phyloP scores from a whole-genome alignment of 352 stramenopile species.

The Pythium graminicola region DNA sequence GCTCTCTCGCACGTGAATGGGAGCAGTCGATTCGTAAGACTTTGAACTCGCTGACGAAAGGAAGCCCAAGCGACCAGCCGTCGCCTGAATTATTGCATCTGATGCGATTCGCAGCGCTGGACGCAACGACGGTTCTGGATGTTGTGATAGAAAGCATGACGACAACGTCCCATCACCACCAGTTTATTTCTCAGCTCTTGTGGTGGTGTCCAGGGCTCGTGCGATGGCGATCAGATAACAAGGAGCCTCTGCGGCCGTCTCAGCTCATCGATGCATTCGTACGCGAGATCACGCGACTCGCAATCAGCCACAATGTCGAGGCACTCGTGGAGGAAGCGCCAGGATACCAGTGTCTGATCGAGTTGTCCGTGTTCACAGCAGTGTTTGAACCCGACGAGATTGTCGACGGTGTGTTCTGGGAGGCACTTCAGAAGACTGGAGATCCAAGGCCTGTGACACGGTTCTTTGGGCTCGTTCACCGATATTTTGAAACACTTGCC shows the following conservation, averaged over 20 bases:
- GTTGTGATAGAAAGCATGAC: neutral
- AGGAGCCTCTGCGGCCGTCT: neutral
- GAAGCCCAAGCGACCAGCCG: neutral
- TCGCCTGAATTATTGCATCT: neutral
- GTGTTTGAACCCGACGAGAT: neutral
- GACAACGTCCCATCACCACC: constrained; percentile 5
- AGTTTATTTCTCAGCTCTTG: constrained; percentile 3
- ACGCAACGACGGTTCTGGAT: constrained; percentile 5
- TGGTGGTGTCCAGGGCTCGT: constrained; percentile 9
- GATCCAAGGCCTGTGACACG: neutral
- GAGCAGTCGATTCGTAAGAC: constrained; percentile 6
- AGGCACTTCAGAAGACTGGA: neutral
- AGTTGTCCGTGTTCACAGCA: neutral
- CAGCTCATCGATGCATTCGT: neutral
- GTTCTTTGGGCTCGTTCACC: constrained; percentile 1
- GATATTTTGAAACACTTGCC: neutral
- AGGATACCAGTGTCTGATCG: constrained; percentile 5
- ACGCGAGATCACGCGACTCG: neutral
- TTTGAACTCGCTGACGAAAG: constrained; percentile 13
- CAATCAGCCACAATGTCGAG: neutral
- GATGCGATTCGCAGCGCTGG: constrained; percentile 5
- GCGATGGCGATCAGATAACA: neutral
- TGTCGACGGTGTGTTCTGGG: constrained; percentile 1
- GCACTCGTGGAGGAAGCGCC: neutral
- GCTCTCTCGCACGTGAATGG: neutral